Base-by-base conservation (phyloP, 2,329 filamentous ascomycete species). In the Cladophialophora psammophila region DNA sequence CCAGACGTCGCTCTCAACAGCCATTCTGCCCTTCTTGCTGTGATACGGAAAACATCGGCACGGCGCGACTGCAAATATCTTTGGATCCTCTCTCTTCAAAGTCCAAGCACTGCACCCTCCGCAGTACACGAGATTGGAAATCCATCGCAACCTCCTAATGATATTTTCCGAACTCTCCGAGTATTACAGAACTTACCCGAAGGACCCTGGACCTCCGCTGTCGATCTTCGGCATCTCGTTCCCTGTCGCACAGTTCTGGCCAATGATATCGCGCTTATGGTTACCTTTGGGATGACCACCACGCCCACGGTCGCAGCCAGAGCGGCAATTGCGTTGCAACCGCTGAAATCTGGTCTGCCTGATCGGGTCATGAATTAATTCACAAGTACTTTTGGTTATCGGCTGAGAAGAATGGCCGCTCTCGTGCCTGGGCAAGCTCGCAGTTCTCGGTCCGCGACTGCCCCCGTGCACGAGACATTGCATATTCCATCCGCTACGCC, bases 251-350 rank as follows among this genome's bases (percentile, higher is more conserved):
- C 40, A 6, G 20, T 20, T 48, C 40, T 52, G 9, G 13, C 59
- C 31, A 61, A 61, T 61, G 48, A 53, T 5, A 53, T 53, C 48
- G 48, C 45, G 59, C 45, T 61, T 61, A 61, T 61, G 45, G 48
- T 54, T 61, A 61, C 59, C 3, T 52, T 45, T 15, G 34, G 31
- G 34, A 34, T 35, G 32, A 18, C 20, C 40, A 38, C 42, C n/a
- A 31, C 8, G 26, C 6, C 26, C 18, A 42, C 2, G 40, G 45
- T 50, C 45, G 45, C 20, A 18, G 45, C 45, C 10, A 50, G 45
- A 50, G 45, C 45, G 45, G 45, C 45, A 50, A 50, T 50, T 5
- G 45, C 12, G 45, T 50, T 42, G 40, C 40, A 42, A 42, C 40
- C 15, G 8, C 15, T 5, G 8, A 5, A 48, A 9, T 10, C 26